Conservation (phyloP, 2,329 filamentous ascomycete species). For the Fusarium floridanum region DNA sequence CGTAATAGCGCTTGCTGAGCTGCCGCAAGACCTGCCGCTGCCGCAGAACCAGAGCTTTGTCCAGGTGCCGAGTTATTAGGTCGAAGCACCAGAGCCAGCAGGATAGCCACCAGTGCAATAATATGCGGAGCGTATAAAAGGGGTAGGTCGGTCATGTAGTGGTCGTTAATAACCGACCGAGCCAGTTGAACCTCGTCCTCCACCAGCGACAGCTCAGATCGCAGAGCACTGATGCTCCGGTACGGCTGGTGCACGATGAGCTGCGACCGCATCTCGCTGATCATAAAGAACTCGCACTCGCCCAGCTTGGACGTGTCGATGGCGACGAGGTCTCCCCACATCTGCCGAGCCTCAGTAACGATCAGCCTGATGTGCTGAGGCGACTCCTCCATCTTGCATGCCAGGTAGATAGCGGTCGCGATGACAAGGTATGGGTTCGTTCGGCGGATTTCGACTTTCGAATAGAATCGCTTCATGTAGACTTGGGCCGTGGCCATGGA, state of each 20-base stretch:
- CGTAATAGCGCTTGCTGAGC: slow-evolving; percentile 64
- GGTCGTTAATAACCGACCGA: slow-evolving; percentile 89
- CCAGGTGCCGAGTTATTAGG: slow-evolving; percentile 59
- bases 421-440: slow-evolving; percentile 95
- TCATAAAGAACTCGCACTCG: slow-evolving; percentile 93
- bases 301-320: slow-evolving; percentile 87
- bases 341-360: slow-evolving; percentile 84
- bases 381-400: slow-evolving; percentile 98
- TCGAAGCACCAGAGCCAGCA: slow-evolving; percentile 85
- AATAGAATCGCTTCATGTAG: slow-evolving; percentile 95
- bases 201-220: slow-evolving; percentile 76
- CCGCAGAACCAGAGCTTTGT: slow-evolving; percentile 48
- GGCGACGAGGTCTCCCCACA: slow-evolving; percentile 84
- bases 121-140: slow-evolving; percentile 88
- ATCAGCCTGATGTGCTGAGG: slow-evolving; percentile 96
- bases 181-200: slow-evolving; percentile 83
- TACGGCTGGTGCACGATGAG: slow-evolving; percentile 94
- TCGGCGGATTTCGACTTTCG: slow-evolving; percentile 87
- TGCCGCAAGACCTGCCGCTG: slow-evolving; percentile 61
- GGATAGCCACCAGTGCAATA: slow-evolving; percentile 87
- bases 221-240: slow-evolving; percentile 80
- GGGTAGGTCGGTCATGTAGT: slow-evolving; percentile 92
- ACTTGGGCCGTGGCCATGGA: slow-evolving; percentile 93
- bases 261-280: slow-evolving; percentile 90
- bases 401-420: slow-evolving; percentile 93